Conservation (phyloP, 306 rosid genomes). For the Castanea mollissima region DNA sequence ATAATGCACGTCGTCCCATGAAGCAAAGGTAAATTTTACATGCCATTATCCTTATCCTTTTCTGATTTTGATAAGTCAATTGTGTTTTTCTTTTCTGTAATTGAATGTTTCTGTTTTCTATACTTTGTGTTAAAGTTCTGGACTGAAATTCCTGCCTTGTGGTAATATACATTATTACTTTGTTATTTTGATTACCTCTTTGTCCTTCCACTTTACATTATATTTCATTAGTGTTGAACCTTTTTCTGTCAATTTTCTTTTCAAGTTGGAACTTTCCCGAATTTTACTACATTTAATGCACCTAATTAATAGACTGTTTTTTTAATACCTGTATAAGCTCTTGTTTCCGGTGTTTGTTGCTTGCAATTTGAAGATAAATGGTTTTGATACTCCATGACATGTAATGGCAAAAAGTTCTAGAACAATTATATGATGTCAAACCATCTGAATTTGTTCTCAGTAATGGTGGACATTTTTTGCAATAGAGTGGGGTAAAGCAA, state of each 20-base stretch:
- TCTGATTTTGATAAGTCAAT: too few species aligned
- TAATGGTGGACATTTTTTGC: neutral
- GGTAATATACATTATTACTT: neutral
- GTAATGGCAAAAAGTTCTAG: neutral
- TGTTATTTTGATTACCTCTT: neutral
- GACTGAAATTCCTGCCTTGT: neutral
- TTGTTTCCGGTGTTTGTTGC: neutral
- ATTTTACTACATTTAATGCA: neutral
- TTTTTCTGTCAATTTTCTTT: neutral
- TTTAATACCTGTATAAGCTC: neutral
- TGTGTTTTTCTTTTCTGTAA: too few species aligned
- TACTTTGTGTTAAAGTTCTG: neutral
- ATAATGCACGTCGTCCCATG: constrained; percentile 94
- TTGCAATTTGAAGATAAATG: neutral
- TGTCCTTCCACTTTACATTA: neutral
- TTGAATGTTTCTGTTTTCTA: neutral
- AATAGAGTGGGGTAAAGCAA: neutral
- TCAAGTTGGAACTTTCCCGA: neutral
- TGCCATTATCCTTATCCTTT: constrained; percentile 7
- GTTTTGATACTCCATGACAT: neutral
- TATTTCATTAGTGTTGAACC: neutral
- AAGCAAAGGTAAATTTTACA: constrained; percentile 73
- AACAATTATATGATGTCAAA: neutral
- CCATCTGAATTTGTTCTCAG: neutral
- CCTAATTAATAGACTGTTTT: neutral